phyloP scores from a whole-genome alignment of 345 rosid genomes.

The Heritiera fomes region DNA sequence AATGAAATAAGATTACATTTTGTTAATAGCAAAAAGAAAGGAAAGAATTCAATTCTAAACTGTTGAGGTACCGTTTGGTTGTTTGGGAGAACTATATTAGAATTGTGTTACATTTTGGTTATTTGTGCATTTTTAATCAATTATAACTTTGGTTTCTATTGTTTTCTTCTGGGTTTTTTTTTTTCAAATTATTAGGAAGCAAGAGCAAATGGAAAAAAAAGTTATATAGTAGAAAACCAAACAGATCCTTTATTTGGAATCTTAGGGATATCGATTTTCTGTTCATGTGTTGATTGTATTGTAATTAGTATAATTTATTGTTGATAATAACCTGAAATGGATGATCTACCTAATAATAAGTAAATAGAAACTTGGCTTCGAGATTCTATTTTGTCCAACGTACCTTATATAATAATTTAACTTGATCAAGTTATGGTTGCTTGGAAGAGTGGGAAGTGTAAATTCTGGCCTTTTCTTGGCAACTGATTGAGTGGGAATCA shows the following conservation, averaged over 20 bases:
- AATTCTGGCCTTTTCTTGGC: not conserved
- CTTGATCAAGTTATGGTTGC: not conserved
- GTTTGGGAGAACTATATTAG: not conserved
- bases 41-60: not conserved
- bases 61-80: not conserved
- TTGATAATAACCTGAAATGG: not conserved
- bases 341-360: not conserved
- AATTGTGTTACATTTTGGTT: not conserved
- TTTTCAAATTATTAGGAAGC: not conserved
- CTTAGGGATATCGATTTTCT: not conserved
- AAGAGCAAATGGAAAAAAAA: not conserved
- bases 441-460: not conserved
- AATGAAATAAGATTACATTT: not conserved
- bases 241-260: not conserved
- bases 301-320: not conserved
- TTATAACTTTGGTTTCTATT: not conserved
- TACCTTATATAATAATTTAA: not conserved
- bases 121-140: not conserved
- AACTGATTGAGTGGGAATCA: not conserved
- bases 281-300: not conserved
- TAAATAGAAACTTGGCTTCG: not conserved
- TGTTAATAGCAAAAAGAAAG: not conserved
- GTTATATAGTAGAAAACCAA: not conserved
- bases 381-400: not conserved
- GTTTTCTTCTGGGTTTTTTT: no score